These are phyloP conservation scores for Leucosporidium creatinivorum DNA, from an alignment of 768 basidiomycete genomes.

Conservation along the genomic window DNA sequence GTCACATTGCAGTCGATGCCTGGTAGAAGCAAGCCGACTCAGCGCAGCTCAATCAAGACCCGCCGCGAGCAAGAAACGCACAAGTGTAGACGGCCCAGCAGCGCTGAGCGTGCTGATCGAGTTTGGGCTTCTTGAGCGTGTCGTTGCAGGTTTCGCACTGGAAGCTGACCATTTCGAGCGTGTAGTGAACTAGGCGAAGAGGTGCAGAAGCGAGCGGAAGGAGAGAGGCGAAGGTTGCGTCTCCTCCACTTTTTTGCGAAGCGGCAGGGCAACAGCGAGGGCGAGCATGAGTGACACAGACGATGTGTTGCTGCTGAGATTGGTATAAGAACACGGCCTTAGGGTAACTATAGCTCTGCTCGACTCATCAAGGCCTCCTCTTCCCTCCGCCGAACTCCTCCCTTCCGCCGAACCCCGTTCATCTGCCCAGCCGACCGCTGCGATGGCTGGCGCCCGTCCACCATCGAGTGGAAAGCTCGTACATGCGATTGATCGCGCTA, in stretches of 20 bases:
- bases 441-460: no score
- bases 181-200: not conserved
- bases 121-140: slow-evolving; percentile 24
- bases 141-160: slow-evolving; percentile 6
- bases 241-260: no score
- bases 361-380: no score
- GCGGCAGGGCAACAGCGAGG: no score
- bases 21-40: not conserved
- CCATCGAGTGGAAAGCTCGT: no score
- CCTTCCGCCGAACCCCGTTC: no score
- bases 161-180: slow-evolving; percentile 14
- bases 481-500: not conserved
- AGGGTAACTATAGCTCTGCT: no score
- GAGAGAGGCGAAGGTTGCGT: not conserved
- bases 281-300: no score
- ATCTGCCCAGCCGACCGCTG: no score
- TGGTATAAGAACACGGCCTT: no score
- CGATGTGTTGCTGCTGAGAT: no score
- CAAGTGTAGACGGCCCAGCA: slow-evolving; percentile 26
- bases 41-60: not conserved
- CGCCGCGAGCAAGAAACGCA: slow-evolving; percentile 1
- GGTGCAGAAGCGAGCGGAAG: not conserved
- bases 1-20: slow-evolving; percentile 34
- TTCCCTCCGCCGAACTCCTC: no score
- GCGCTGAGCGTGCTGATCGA: slow-evolving; percentile 27